Conservation (phyloP, 495 filamentous ascomycete genomes). For the Parachaetomium inaequale region DNA sequence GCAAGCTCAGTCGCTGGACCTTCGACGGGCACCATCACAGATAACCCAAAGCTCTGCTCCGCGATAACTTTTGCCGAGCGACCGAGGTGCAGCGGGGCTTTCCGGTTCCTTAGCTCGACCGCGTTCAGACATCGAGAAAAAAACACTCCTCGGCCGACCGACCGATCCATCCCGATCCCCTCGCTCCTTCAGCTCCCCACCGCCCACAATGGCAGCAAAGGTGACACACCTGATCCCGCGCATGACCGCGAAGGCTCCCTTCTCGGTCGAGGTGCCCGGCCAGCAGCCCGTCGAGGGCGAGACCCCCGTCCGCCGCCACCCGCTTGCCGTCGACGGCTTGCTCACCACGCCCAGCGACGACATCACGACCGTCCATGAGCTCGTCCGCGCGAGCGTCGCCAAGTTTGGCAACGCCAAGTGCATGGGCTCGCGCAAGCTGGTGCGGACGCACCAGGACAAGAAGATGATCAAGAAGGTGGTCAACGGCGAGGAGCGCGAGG, state of each 20-base stretch:
- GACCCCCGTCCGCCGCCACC: slow-evolving; percentile 83
- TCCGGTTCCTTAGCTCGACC: not conserved
- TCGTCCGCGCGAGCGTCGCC: slow-evolving; percentile 70
- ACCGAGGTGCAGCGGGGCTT: slow-evolving; percentile 1
- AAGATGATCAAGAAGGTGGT: slow-evolving; percentile 98
- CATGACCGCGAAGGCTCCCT: slow-evolving; percentile 61
- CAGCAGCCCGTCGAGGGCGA: slow-evolving; percentile 72
- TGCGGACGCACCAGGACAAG: slow-evolving; percentile 83
- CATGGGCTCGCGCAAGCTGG: slow-evolving; percentile 71
- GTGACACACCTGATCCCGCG: slow-evolving; percentile 58
- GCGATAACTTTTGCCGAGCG: slow-evolving; percentile 1
- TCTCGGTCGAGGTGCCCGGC: slow-evolving; percentile 75
- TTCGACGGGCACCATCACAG: not conserved
- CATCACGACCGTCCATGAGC: slow-evolving; percentile 80
- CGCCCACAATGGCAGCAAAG: slow-evolving; percentile 37
- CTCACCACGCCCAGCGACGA: slow-evolving; percentile 57
- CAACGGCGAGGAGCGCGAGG: slow-evolving; percentile 81
- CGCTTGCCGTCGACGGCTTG: slow-evolving; percentile 66
- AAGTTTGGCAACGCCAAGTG: slow-evolving; percentile 88
- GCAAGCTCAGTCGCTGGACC: not conserved
- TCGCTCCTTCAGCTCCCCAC: not conserved
- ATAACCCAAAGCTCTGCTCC: not conserved
- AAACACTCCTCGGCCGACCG: not conserved
- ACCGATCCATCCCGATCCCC: not conserved
- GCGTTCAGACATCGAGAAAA: not conserved